Evolutionary conservation across 1,284 basidiomycete species (phyloP), one percentile per base, ranked within the genome.

Genomic region (Ustilago vetiveriae): DNA sequence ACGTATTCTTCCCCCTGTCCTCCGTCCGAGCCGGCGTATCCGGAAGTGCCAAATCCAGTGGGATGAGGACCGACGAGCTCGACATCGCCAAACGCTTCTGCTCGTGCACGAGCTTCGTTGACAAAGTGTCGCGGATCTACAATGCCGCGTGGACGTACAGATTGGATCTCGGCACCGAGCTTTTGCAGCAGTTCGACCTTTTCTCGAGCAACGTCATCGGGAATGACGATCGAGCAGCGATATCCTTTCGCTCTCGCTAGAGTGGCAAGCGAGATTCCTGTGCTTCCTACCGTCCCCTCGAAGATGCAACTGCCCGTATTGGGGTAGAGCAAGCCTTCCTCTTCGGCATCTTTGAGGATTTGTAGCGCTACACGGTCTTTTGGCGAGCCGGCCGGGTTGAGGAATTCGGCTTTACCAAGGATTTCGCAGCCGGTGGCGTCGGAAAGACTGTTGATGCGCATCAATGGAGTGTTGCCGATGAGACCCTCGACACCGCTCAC

Each of bases 341-440:
- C 86, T 82, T 98, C 96, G 0, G 96, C 96, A 78, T 97, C 92
- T 63, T 92, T 62, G n/a, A 82, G 66, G 49, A 82, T 93, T 81
- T 89, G 87, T 50, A 98, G 82, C 0, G 94, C 95, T 11, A 99
- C 94, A 21, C 96, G 88, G 82, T 99, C 96, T 83, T 99, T 99
- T 40, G 98, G 91, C 53, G 93, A 97, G 21, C 96, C 96, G 16
- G 94, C 96, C 0, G 96, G 95, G 82, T 98, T 98, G 50, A 98
- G 83, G 80, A 90, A 98, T 90, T 96, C 93, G 13, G 92, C 92
- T 83, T 97, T 97, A n/a, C 92, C 94, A 84, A 97, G 84, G 59
- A 98, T 94, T 78, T 98, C 94, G 11, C 96, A 90, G 7, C 94
- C 94, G 0, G 97, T 86, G 0, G 90, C 88, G 82, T 96, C 87